Percentiles rank a stretch among this genome's conserved stretches.
Evolutionary conservation across 257 asterid species (phyloP).

Genomic region (Solanum sitiens): DNA sequence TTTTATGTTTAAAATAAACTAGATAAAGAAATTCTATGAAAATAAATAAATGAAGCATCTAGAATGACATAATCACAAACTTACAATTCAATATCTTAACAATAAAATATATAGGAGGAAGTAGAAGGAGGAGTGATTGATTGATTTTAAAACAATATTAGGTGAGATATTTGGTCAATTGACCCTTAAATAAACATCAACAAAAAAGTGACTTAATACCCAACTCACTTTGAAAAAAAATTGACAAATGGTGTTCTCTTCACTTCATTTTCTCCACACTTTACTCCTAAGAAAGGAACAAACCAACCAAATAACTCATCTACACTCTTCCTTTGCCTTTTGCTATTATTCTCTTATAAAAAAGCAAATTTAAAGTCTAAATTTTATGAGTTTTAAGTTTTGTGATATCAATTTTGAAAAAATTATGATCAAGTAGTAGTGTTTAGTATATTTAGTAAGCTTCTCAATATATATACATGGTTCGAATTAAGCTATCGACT

Average conservation of each 20-base stretch:
- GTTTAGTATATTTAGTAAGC: fast-evolving
- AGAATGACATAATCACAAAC: neutral
- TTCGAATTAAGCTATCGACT: neutral
- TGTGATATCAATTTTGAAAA: fast-evolving
- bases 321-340: slow-evolving; percentile 22
- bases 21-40: neutral
- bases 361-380: neutral
- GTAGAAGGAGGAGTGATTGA: neutral
- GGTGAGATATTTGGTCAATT: neutral
- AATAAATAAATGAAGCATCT: neutral
- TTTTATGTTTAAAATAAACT: neutral
- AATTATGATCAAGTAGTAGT: fast-evolving
- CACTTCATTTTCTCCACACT: slow-evolving; percentile 9
- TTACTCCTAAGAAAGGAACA: slow-evolving; percentile 53
- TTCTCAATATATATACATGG: fast-evolving
- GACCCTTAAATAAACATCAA: neutral
- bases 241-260: slow-evolving; percentile 16
- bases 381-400: neutral
- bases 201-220: neutral
- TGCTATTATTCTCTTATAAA: neutral
- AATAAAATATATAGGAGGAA: neutral
- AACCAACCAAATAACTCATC: slow-evolving; percentile 18
- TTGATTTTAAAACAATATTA: neutral
- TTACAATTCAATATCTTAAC: neutral
- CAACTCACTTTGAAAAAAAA: neutral